phyloP scores from a whole-genome alignment of 352 stramenopile species.

The Pythium sp. region DNA sequence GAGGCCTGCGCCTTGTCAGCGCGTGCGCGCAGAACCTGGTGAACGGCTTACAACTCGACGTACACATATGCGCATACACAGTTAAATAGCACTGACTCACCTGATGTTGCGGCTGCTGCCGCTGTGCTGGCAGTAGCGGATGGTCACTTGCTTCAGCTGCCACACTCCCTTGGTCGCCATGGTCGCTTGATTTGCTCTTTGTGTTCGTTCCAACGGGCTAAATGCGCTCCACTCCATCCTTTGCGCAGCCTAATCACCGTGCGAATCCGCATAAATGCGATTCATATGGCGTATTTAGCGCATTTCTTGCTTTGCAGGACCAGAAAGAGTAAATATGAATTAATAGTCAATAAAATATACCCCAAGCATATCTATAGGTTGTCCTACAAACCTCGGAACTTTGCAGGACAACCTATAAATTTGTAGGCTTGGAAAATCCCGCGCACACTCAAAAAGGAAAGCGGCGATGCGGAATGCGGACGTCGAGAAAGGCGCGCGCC shows the following conservation, averaged over 20 bases:
- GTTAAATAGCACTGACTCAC: conserved; percentile 16
- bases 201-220: background rate
- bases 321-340: too few relatives aligned
- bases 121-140: conserved; percentile 77
- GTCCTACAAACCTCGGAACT: too few relatives aligned
- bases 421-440: background rate
- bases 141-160: conserved; percentile 79
- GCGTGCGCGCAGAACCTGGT: background rate
- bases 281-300: too few relatives aligned
- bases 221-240: conserved; percentile 13
- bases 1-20: background rate
- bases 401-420: too few relatives aligned
- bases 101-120: conserved; percentile 78
- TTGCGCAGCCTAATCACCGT: background rate
- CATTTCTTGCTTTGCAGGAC: too few relatives aligned
- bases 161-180: conserved; percentile 80
- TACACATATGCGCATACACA: background rate
- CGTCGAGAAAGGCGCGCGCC: conserved; percentile 5
- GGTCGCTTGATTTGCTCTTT: conserved; percentile 9
- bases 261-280: too few relatives aligned
- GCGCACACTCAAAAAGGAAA: conserved; percentile 12
- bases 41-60: background rate
- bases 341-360: too few relatives aligned
- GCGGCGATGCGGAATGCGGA: conserved; percentile 8
- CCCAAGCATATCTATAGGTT: too few relatives aligned